Conservation (phyloP, 306 rosid genomes). For the Rosa multiflora region DNA sequence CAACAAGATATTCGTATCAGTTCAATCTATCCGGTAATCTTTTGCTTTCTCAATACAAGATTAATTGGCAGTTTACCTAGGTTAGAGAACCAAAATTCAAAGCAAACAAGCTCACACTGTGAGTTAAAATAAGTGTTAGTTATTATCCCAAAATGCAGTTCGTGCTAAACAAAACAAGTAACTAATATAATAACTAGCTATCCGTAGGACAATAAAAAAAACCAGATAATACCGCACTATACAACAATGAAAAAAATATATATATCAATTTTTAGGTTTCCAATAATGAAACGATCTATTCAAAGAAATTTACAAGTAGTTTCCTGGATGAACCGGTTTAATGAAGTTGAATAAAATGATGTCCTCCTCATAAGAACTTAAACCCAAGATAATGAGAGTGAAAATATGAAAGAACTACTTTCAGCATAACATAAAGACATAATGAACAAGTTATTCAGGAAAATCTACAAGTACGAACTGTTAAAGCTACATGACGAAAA, state of each 20-base stretch:
- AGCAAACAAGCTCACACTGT: neutral
- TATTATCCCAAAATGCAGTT: neutral
- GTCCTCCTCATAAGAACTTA: too few species aligned
- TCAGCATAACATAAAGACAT: neutral
- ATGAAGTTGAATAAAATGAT: neutral
- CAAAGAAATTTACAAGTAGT: neutral
- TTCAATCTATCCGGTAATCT: neutral
- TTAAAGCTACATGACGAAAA: neutral
- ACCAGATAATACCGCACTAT: neutral
- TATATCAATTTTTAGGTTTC: neutral
- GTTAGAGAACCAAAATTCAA: neutral
- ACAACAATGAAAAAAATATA: neutral
- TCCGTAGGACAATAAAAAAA: neutral
- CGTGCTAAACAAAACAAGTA: neutral
- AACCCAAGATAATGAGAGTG: neutral
- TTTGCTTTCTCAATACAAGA: neutral
- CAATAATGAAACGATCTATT: neutral
- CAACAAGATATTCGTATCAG: neutral
- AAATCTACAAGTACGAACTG: neutral
- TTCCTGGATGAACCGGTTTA: too few species aligned
- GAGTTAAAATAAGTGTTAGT: too few species aligned
- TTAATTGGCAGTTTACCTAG: neutral
- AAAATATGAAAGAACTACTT: neutral
- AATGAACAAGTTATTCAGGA: neutral
- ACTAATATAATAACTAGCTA: neutral